phyloP scores from a whole-genome alignment of 2,329 filamentous ascomycete genomes.

The Alternaria angustiovoidea region DNA sequence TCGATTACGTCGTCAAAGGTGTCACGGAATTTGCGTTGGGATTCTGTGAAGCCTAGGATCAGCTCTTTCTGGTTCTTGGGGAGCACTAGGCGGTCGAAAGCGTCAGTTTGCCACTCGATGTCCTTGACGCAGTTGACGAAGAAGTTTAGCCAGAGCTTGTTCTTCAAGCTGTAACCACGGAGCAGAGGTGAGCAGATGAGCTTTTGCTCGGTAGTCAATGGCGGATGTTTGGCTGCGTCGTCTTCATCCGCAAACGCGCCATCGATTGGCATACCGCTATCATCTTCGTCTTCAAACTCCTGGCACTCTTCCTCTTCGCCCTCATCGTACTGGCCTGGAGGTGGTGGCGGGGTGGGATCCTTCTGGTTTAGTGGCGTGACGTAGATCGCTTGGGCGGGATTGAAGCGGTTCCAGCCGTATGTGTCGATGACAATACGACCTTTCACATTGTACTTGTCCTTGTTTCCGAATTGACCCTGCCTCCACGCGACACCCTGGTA shows the following conservation, averaged over 20 bases:
- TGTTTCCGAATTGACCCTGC: conserved; percentile 42
- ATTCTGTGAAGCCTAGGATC: conserved; percentile 71
- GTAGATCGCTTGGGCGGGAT: conserved; percentile 53
- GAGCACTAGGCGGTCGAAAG: conserved; percentile 55
- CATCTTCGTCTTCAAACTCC: conserved; percentile 10
- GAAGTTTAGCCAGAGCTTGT: conserved; percentile 40
- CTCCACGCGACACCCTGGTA: conserved; percentile 58
- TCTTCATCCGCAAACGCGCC: conserved; percentile 29
- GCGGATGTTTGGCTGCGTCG: conserved; percentile 19
- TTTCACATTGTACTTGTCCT: conserved; percentile 56
- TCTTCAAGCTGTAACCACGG: conserved; percentile 33
- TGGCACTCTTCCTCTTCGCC: conserved; percentile 16
- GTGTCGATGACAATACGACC: conserved; percentile 62
- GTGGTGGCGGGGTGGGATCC: conserved; percentile 14
- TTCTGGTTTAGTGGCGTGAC: conserved; percentile 49
- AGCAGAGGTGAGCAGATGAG: conserved; percentile 57
- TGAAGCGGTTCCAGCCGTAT: conserved; percentile 61
- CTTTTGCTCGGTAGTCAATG: conserved; percentile 37
- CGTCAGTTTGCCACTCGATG: conserved; percentile 54
- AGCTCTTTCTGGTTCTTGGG: conserved; percentile 35
- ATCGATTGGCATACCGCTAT: conserved; percentile 25
- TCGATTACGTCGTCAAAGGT: conserved; percentile 57
- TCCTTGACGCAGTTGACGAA: conserved; percentile 54
- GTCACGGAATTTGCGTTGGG: conserved; percentile 63
- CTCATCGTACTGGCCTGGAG: conserved; percentile 12